Conservation (phyloP, 1,139 yeast genomes). For the Yueomyces sp. region DNA sequence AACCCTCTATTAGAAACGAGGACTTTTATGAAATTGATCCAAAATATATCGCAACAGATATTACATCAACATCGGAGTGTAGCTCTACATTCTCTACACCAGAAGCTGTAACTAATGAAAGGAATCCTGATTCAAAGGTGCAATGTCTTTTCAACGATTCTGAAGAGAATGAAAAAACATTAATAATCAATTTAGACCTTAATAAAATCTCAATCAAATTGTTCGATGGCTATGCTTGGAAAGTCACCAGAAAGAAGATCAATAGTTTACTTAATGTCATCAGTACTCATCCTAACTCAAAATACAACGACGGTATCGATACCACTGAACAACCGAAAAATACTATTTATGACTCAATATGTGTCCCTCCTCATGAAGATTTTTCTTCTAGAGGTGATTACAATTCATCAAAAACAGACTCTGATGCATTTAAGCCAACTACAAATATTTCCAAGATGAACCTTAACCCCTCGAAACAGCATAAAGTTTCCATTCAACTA, state of each 20-base stretch:
- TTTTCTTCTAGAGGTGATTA: constrained; percentile 13
- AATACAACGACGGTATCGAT: constrained; percentile 10
- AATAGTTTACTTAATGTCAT: constrained; percentile 39
- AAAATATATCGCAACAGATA: too few species aligned
- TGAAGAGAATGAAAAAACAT: constrained; percentile 5
- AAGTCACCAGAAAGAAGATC: constrained; percentile 56
- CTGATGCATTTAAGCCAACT: constrained; percentile 25
- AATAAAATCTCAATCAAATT: constrained; percentile 39
- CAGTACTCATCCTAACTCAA: constrained; percentile 12
- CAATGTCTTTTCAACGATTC: not conserved
- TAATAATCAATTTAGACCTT: constrained; percentile 12
- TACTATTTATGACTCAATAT: constrained; percentile 21
- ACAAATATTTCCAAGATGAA: constrained; percentile 12
- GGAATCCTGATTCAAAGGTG: too few species aligned
- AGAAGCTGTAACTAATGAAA: too few species aligned
- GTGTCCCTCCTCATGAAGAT: constrained; percentile 11
- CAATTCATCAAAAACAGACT: constrained; percentile 13
- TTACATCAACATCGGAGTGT: too few species aligned
- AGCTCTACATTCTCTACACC: too few species aligned
- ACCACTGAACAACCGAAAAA: constrained; percentile 10
- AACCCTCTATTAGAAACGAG: too few species aligned
- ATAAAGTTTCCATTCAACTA: constrained; percentile 51
- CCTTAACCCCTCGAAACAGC: constrained; percentile 50
- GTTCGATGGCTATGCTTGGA: constrained; percentile 93
- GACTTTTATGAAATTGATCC: too few species aligned